phyloP scores from a whole-genome alignment of 345 rosid species.

The Leavenworthia alabamica region DNA sequence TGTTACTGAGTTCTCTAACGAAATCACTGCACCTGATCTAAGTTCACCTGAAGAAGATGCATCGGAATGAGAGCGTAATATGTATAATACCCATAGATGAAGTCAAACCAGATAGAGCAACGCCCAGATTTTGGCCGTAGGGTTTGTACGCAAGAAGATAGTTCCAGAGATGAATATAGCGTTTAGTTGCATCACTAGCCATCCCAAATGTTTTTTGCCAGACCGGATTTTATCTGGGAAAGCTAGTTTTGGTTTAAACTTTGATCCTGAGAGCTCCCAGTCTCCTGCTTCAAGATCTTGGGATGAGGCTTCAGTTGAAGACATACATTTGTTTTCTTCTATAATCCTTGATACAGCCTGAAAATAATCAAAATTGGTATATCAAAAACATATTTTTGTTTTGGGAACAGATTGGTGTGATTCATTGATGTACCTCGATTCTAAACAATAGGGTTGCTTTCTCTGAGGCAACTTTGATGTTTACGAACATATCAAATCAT shows the following conservation, averaged over 20 bases:
- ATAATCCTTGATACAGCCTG: slow-evolving; percentile 76
- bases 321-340: slow-evolving; percentile 51
- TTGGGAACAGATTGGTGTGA: neutral
- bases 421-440: slow-evolving; percentile 60
- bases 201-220: slow-evolving; percentile 66
- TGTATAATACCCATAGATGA: slow-evolving; percentile 89
- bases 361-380: slow-evolving; percentile 1
- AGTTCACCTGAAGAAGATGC: slow-evolving; percentile 37
- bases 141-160: slow-evolving; percentile 66
- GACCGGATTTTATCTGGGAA: slow-evolving; percentile 57
- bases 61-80: slow-evolving; percentile 46
- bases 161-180: slow-evolving; percentile 67
- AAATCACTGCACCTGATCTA: slow-evolving; percentile 63
- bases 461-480: too few species aligned
- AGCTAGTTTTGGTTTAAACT: slow-evolving; percentile 45
- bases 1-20: slow-evolving; percentile 64
- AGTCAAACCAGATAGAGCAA: slow-evolving; percentile 61
- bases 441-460: slow-evolving; percentile 76
- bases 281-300: slow-evolving; percentile 63
- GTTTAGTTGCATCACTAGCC: slow-evolving; percentile 64
- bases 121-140: slow-evolving; percentile 68
- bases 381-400: neutral
- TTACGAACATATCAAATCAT: too few species aligned
- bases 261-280: slow-evolving; percentile 49
- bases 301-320: slow-evolving; percentile 30